phyloP scores from a whole-genome alignment of 73 alveolate genomes.

The Halteria grandinella region DNA sequence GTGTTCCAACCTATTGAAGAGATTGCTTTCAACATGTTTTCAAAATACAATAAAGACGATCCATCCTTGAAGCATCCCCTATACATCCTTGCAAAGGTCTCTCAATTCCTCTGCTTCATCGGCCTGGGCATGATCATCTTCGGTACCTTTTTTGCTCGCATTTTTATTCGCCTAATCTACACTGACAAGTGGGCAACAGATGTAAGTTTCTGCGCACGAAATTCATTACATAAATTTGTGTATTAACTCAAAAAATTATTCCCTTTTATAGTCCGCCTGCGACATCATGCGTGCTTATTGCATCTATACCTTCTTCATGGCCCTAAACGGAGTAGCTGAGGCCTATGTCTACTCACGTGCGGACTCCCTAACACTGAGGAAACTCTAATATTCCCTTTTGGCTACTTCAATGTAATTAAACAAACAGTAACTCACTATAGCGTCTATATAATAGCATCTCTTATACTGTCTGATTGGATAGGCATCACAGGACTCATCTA shows the following conservation, averaged over 20 bases:
- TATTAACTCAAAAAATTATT: no score
- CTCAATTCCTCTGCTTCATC: slow-evolving; percentile 10
- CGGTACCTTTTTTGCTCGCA: slow-evolving; percentile 6
- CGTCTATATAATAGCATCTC: background rate
- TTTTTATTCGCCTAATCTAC: slow-evolving; percentile 29
- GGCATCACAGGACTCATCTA: slow-evolving; percentile 41
- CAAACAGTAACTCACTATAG: background rate
- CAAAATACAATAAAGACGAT: slow-evolving; percentile 11
- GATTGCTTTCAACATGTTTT: slow-evolving; percentile 47
- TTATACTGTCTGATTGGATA: background rate
- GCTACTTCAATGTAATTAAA: slow-evolving; percentile 12
- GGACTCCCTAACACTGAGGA: background rate
- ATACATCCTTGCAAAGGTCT: slow-evolving; percentile 11
- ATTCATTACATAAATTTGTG: no score
- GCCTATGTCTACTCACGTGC: slow-evolving; percentile 45
- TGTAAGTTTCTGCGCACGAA: background rate
- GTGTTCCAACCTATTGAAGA: slow-evolving; percentile 59
- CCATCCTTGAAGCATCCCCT: background rate
- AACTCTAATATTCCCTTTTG: background rate
- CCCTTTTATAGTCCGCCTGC: slow-evolving; percentile 26
- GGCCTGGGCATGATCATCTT: slow-evolving; percentile 46
- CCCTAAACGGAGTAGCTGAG: slow-evolving; percentile 43
- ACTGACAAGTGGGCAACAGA: slow-evolving; percentile 56
- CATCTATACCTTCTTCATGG: slow-evolving; percentile 42
- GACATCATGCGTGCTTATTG: slow-evolving; percentile 44